These are phyloP conservation scores for Periconia digitata DNA, from an alignment of 2,329 filamentous ascomycete species.

Conservation along the genomic window DNA sequence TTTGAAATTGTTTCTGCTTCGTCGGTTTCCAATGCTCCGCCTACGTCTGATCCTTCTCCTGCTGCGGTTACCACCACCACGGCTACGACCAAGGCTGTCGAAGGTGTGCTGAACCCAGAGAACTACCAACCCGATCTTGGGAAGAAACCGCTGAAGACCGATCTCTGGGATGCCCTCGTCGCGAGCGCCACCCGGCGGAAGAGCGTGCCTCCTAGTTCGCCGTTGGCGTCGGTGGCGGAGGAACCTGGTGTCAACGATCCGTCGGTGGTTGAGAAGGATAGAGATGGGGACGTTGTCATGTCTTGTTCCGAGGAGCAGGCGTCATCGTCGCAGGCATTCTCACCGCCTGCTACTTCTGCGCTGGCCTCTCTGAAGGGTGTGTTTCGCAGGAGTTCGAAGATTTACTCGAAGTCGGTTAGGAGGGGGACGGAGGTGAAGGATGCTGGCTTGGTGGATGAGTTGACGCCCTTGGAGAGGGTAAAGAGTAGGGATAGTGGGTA, in stretches of 20 bases:
- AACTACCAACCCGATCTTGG: conserved; percentile 5
- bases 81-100: conserved; percentile 9
- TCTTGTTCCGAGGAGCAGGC: neutral
- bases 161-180: conserved; percentile 28
- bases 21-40: conserved; percentile 18
- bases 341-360: neutral
- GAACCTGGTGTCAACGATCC: neutral
- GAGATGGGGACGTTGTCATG: conserved; percentile 1
- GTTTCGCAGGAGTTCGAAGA: conserved; percentile 12
- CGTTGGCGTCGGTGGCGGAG: conserved; percentile 16
- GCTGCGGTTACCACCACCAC: neutral
- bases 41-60: neutral
- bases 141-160: conserved; percentile 14
- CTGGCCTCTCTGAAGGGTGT: conserved; percentile 9
- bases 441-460: neutral
- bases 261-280: neutral
- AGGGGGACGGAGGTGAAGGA: neutral
- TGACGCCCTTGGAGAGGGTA: conserved; percentile 21
- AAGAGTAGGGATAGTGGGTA: conserved; percentile 20
- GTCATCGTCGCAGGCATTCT: too few species aligned
- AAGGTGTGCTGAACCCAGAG: conserved; percentile 18
- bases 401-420: neutral
- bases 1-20: neutral
- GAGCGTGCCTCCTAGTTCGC: conserved; percentile 14
- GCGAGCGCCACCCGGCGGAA: conserved; percentile 30